Conservation (phyloP, 2,329 filamentous ascomycete species). For the Colletotrichum theobromicola region DNA sequence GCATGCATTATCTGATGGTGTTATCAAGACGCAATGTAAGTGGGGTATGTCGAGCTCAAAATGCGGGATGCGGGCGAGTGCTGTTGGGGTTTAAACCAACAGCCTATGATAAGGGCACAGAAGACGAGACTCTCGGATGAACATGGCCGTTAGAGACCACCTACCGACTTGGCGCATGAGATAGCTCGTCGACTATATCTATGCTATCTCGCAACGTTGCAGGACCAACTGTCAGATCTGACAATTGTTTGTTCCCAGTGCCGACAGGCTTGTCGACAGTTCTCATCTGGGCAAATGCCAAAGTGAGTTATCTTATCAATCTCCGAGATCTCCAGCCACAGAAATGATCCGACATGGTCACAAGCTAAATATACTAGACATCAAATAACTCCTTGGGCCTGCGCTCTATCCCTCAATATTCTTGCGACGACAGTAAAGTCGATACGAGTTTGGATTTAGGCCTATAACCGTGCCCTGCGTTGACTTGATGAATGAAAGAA, state of each 20-base stretch:
- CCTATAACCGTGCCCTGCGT: background rate
- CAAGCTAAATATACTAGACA: background rate
- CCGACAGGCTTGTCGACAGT: background rate
- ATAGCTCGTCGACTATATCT: background rate
- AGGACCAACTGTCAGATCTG: background rate
- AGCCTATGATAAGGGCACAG: background rate
- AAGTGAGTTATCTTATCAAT: background rate
- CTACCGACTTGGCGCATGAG: background rate
- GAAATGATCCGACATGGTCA: background rate
- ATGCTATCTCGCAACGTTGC: background rate
- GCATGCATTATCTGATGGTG: conserved; percentile 6
- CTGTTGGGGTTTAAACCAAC: background rate
- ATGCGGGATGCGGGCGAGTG: background rate
- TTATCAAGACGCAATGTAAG: conserved; percentile 14
- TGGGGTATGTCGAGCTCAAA: conserved; percentile 8
- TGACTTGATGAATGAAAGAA: background rate
- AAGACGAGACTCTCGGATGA: background rate
- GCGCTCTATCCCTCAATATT: background rate
- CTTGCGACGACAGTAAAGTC: background rate
- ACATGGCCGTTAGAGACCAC: background rate
- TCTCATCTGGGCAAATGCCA: background rate
- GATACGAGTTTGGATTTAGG: background rate
- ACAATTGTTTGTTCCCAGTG: background rate
- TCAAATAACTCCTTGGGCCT: background rate
- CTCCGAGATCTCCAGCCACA: background rate